Base-by-base conservation (phyloP, 75 land plant species). In the Selaginella tamariscina region DNA sequence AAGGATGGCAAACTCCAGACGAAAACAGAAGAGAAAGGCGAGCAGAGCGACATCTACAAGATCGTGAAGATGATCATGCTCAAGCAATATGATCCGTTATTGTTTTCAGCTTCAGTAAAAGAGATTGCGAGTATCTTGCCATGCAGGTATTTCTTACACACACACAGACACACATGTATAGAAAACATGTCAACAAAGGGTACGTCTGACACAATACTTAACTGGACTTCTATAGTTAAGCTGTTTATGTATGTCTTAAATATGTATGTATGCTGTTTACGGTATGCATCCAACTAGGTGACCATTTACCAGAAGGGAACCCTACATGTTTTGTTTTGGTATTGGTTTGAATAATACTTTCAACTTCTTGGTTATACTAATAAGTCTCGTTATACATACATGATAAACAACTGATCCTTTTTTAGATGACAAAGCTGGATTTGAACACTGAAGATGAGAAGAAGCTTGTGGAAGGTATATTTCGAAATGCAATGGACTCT, bases 401-500 rank as follows among this genome's bases (percentile, higher is more conserved):
- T 59, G 9, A 8, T 59, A 59, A 23, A 59, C 21, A 2, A 49
- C 68, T 29, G 26, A 2, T 66, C 2, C 66, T 65, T 72, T n/a
- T 32, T 60, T 29, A 95, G 99, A 95, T 95, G 97, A 81, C 89
- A 55, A 95, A 80, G 67, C 70, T 95, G 80, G 99, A 95, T 71
- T 69, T 95, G 54, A 91, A 84, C 80, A 80, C 77, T 29, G 99
- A 95, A 27, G 80, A 85, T 70, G 99, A 95, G 74, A 95, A 95
- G 62, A 80, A 71, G 2, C 79, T 83, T 69, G 84, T 84, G 28
- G 97, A 95, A 68, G 83, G 81, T n/a, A 83, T 95, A 2, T 95
- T 85, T 56, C 90, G 92, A 88, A 95, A 86, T 86, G 99, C 99
- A 13, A 85, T 95, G 99, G 99, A 90, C 77, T 80, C 89, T 59